phyloP scores from a whole-genome alignment of 2,329 filamentous ascomycete genomes.

The Neoscytalidium dimidiatum region DNA sequence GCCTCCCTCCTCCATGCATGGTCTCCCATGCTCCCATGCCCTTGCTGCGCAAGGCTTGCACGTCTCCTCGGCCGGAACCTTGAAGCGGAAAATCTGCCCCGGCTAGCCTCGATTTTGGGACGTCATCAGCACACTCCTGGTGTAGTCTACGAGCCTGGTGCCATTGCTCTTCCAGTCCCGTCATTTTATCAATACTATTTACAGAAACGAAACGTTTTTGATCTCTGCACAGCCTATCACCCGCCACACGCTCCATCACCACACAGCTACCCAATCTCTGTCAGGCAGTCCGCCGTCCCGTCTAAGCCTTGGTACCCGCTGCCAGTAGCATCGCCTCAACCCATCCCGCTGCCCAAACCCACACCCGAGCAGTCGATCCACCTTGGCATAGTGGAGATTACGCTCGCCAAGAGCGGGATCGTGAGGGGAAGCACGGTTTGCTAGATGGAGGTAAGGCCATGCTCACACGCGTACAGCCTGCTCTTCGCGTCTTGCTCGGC shows the following conservation, averaged over 20 bases:
- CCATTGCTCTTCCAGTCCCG: not conserved
- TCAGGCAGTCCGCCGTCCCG: not conserved
- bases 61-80: not conserved
- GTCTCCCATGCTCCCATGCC: not conserved
- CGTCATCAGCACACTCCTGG: not conserved
- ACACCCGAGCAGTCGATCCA: not conserved
- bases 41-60: not conserved
- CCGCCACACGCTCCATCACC: not conserved
- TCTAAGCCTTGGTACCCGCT: not conserved
- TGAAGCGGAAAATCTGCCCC: not conserved
- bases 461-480: not conserved
- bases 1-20: not conserved
- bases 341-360: not conserved
- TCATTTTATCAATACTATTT: not conserved
- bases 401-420: not conserved
- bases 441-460: not conserved
- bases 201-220: conserved; percentile 1
- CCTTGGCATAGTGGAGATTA: conserved; percentile 10
- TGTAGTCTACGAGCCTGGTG: not conserved
- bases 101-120: not conserved
- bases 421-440: conserved; percentile 10
- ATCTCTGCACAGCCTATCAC: conserved; percentile 6
- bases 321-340: not conserved
- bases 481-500: not conserved
- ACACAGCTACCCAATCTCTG: not conserved